Conservation (phyloP, 2,329 filamentous ascomycete genomes). For the Amauroascus verrucosus region DNA sequence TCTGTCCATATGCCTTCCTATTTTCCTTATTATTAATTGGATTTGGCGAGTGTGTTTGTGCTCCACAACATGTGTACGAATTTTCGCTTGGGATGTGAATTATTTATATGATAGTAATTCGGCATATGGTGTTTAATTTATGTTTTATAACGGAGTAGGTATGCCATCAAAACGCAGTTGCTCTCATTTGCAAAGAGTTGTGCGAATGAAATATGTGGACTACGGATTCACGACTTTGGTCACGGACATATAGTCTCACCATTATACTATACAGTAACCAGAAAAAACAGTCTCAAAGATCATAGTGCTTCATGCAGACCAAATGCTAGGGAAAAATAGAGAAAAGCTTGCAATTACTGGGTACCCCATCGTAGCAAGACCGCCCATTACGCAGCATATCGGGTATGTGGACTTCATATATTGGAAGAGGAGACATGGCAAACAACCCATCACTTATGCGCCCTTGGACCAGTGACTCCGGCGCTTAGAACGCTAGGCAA, state of each 20-base stretch:
- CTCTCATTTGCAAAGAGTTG: not conserved
- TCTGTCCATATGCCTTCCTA: not conserved
- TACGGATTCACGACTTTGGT: no score
- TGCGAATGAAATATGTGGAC: not conserved
- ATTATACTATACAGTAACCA: not conserved
- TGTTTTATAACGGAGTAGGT: not conserved
- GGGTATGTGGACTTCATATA: not conserved
- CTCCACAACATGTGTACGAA: not conserved
- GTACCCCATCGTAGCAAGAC: not conserved
- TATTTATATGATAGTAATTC: not conserved
- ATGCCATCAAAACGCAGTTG: not conserved
- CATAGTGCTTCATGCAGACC: not conserved
- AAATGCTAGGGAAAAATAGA: not conserved
- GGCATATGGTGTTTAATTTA: not conserved
- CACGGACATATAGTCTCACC: not conserved
- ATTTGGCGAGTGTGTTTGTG: not conserved
- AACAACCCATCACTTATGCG: constrained; percentile 29
- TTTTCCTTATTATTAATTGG: not conserved
- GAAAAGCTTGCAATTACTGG: not conserved
- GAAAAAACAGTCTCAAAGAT: not conserved
- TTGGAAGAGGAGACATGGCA: not conserved
- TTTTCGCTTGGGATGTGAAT: not conserved
- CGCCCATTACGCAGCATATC: not conserved
- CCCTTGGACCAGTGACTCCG: constrained; percentile 64
- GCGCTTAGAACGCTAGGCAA: constrained; percentile 93